phyloP scores from a whole-genome alignment of 108 stramenopile species.

The Cylindrotheca fusiformis region DNA sequence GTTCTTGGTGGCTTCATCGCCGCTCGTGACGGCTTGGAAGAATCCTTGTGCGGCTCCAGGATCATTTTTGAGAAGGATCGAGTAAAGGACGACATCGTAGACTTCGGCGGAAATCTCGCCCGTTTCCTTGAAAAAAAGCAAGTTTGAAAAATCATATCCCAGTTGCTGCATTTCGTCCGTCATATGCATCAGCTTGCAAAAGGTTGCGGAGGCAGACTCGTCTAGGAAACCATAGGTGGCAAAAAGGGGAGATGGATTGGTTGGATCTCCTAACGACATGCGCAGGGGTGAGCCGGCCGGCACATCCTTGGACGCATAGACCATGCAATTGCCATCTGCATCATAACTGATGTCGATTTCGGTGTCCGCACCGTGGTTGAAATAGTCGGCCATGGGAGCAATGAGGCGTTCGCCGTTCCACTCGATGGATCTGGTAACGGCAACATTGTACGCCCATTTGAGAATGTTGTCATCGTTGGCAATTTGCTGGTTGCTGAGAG shows the following conservation, averaged over 20 bases:
- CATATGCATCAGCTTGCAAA: conserved; percentile 45
- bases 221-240: conserved; percentile 57
- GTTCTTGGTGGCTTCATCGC: conserved; percentile 50
- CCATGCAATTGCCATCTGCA: conserved; percentile 53
- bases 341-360: conserved; percentile 37
- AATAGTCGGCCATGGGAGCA: conserved; percentile 40
- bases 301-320: conserved; percentile 35
- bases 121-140: conserved; percentile 54
- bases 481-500: conserved; percentile 1
- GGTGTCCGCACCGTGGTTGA: conserved; percentile 27
- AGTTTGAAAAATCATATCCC: conserved; percentile 25
- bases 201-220: conserved; percentile 42
- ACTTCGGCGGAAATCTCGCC: conserved; percentile 47
- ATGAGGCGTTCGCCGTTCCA: conserved; percentile 34
- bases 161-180: conserved; percentile 35
- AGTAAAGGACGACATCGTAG: conserved; percentile 51
- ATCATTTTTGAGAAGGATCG: conserved; percentile 21
- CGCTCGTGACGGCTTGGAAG: conserved; percentile 44
- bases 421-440: conserved; percentile 28
- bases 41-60: conserved; percentile 25
- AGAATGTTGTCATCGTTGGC: conserved; percentile 20
- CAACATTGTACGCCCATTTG: conserved; percentile 69
- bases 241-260: conserved; percentile 44
- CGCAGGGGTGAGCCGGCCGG: conserved; percentile 42
- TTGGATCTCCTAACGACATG: conserved; percentile 41